A percentile compares a stretch with the other conserved stretches of the same genome.
Conservation (phyloP, 2,329 filamentous ascomycete species). For the Exserohilum rostratum region DNA sequence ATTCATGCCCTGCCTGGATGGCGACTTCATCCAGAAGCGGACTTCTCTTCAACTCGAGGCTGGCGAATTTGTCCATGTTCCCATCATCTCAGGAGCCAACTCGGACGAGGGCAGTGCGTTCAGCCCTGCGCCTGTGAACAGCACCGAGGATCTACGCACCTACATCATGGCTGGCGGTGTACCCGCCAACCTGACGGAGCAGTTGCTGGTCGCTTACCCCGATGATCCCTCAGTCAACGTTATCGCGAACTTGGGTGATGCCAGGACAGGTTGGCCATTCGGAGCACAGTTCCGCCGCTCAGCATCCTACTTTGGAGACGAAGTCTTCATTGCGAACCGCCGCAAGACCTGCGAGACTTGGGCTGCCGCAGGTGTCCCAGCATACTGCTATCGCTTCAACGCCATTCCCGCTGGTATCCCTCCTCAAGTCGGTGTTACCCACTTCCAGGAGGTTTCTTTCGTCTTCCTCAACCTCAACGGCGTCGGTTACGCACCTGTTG, state of each 20-base stretch:
- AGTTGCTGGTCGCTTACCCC: conserved; percentile 40
- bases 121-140: conserved; percentile 60
- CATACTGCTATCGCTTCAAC: conserved; percentile 69
- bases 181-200: conserved; percentile 27
- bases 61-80: conserved; percentile 68
- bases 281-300: conserved; percentile 58
- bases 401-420: conserved; percentile 56
- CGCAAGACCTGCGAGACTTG: conserved; percentile 60
- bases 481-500: conserved; percentile 48
- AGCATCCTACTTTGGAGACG: conserved; percentile 60
- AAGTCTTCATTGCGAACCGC: conserved; percentile 61
- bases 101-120: conserved; percentile 69
- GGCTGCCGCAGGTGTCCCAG: conserved; percentile 55
- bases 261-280: conserved; percentile 23
- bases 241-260: conserved; percentile 29
- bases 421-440: conserved; percentile 54
- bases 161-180: conserved; percentile 44
- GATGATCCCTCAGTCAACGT: conserved; percentile 35
- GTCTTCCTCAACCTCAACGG: conserved; percentile 56
- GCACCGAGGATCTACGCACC: conserved; percentile 58
- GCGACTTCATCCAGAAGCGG: conserved; percentile 61
- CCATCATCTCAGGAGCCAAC: conserved; percentile 68
- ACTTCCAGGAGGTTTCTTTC: conserved; percentile 60
- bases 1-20: conserved; percentile 59
- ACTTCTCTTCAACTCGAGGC: conserved; percentile 61